phyloP scores from a whole-genome alignment of 306 rosid genomes.

The Styphnolobium japonicum region DNA sequence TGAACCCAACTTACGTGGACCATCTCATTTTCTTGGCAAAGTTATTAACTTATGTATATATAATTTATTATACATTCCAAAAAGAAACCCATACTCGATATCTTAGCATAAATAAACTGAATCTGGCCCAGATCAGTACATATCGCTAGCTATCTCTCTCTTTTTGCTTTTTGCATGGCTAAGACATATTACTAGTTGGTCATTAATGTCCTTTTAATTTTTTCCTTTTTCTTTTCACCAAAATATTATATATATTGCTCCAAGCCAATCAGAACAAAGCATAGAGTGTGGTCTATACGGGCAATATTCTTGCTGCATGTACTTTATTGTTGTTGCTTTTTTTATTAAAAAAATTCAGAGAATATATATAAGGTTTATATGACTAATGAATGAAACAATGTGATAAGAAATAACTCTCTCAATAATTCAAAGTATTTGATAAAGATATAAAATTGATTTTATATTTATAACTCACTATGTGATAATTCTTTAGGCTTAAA shows the following conservation, averaged over 20 bases:
- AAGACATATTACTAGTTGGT: not conserved
- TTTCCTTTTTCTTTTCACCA: not conserved
- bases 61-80: not conserved
- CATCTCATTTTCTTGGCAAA: not conserved
- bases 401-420: too few species aligned
- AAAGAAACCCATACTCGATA: not conserved
- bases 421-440: too few species aligned
- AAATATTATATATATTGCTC: not conserved
- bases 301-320: not conserved
- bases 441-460: too few species aligned
- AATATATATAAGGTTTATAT: not conserved
- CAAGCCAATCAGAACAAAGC: not conserved
- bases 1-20: not conserved
- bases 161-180: not conserved
- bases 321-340: not conserved
- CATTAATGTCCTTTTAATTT: slow-evolving; percentile 1
- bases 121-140: not conserved
- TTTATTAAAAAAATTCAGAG: too few species aligned
- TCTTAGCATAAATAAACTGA: not conserved
- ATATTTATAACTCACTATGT: too few species aligned
- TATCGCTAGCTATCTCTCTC: not conserved
- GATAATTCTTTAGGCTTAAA: too few species aligned
- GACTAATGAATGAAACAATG: not conserved
- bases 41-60: not conserved
- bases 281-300: not conserved